These are phyloP conservation scores for Tricholoma bakamatsutake DNA, from an alignment of 768 basidiomycete genomes.

Conservation along the genomic window DNA sequence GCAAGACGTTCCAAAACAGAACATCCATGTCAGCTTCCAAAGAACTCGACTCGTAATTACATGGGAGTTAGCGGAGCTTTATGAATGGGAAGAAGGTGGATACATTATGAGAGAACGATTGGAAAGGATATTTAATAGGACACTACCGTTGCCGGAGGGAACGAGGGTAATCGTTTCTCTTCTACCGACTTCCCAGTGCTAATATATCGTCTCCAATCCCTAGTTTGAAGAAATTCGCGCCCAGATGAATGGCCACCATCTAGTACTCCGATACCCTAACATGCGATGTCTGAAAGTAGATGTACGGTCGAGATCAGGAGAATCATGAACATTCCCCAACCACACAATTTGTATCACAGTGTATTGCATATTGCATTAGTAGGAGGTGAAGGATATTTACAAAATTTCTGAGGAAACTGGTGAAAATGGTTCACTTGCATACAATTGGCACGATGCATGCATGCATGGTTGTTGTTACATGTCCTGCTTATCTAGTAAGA, in stretches of 20 bases:
- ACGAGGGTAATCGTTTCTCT: conserved; percentile 45
- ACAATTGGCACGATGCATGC: too few relatives aligned
- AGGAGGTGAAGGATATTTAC: neutral
- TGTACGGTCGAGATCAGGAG: conserved; percentile 35
- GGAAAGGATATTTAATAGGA: conserved; percentile 59
- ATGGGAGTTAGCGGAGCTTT: conserved; percentile 56
- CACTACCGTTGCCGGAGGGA: conserved; percentile 67
- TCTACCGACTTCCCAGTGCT: neutral
- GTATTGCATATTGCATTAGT: neutral
- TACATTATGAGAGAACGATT: conserved; percentile 56
- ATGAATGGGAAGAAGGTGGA: conserved; percentile 58
- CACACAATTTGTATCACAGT: neutral
- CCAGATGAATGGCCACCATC: conserved; percentile 53
- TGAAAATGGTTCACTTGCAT: neutral
- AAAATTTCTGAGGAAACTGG: neutral
- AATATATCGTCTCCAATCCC: neutral
- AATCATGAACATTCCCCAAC: conserved; percentile 23
- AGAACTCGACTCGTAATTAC: conserved; percentile 55
- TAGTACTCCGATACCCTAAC: conserved; percentile 66
- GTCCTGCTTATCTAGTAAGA: neutral
- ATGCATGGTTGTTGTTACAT: neutral
- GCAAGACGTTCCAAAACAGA: conserved; percentile 62
- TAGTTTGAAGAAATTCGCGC: conserved; percentile 75
- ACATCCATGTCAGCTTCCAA: conserved; percentile 73
- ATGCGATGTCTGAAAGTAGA: conserved; percentile 43